Percentiles rank a stretch among this genome's conserved stretches.
These are phyloP conservation scores for Xylaria bambusicola DNA, from an alignment of 495 filamentous ascomycete genomes.

Conservation along the genomic window DNA sequence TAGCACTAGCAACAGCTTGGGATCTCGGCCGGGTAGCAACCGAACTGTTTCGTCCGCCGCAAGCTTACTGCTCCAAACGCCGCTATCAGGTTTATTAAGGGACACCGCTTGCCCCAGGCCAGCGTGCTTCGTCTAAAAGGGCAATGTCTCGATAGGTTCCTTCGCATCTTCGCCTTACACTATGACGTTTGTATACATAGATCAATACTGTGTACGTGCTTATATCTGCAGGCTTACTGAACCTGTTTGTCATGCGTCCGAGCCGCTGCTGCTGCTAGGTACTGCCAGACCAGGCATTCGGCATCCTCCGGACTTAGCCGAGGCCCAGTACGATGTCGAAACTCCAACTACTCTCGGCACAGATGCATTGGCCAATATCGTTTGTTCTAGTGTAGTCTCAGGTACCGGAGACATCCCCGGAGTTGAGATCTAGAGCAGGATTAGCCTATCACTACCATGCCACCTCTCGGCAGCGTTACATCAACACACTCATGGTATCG, in stretches of 20 bases:
- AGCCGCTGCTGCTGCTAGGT: too few relatives aligned
- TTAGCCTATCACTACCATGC: background rate
- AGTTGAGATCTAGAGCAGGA: slow-evolving; percentile 1
- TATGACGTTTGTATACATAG: too few relatives aligned
- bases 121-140: too few relatives aligned
- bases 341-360: slow-evolving; percentile 4
- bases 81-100: slow-evolving; percentile 9
- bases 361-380: too few relatives aligned
- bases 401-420: background rate
- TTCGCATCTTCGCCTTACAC: background rate
- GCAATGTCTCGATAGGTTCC: too few relatives aligned
- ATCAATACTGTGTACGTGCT: too few relatives aligned
- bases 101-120: slow-evolving; percentile 7
- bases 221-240: too few relatives aligned
- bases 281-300: slow-evolving; percentile 14
- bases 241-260: slow-evolving; percentile 2
- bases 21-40: slow-evolving; percentile 21
- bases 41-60: slow-evolving; percentile 5
- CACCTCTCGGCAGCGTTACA: background rate
- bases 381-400: too few relatives aligned
- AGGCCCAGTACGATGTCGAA: slow-evolving; percentile 2
- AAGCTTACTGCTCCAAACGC: background rate
- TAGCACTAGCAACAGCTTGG: slow-evolving; percentile 12
- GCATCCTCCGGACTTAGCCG: slow-evolving; percentile 19
- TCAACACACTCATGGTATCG: background rate